Base-by-base conservation (phyloP, 179 eudicot genomes). In the Drosera spatulata region DNA sequence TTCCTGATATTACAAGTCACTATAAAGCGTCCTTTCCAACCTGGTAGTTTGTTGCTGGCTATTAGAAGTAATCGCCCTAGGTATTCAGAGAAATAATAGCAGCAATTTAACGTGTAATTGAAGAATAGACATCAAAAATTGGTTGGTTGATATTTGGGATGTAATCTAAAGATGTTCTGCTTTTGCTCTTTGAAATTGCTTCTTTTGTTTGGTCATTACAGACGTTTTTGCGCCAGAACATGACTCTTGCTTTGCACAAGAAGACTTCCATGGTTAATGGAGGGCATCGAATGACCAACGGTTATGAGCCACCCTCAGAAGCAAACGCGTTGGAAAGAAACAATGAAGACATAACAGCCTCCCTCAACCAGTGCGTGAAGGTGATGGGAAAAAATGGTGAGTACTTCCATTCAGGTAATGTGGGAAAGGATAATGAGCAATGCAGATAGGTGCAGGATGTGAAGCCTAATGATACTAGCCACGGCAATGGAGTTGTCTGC, bases 161-260 rank as follows among this genome's bases (percentile, higher is more conserved):
- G 8, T 43, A 7, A 43, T 43, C 45, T 4, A 43, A 7, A 43
- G 5, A 43, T 43, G 45, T 7, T 43, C 33, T 22, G 33, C 33
- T 22, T 22, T 22, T 22, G 33, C 33, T 22, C 33, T 22, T 22
- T 22, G 33, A 22, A 22, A 15, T 40, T 52, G 50, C 33, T n/a
- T 52, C 41, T 42, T 14, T 53, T 53, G 11, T 13, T 55, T 37
- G 42, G 41, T 42, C 38, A 58, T 37, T 43, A 42, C 59, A 91
- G 98, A 91, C 98, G 56, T 91, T 91, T 69, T 70, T 91, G 68
- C 96, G 98, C 48, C 98, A 91, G 55, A 88, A 82, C 83, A 78
- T 76, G 63, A 80, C 84, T 63, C 83, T 91, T 12, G 83, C 82
- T 33, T 69, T 88, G 39, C 58, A 84, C 67, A 76, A 69, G 14